Evolutionary conservation across 805 yeast species (phyloP), one percentile per base, ranked within the genome.

Genomic region (Wickerhamiella dianesei): DNA sequence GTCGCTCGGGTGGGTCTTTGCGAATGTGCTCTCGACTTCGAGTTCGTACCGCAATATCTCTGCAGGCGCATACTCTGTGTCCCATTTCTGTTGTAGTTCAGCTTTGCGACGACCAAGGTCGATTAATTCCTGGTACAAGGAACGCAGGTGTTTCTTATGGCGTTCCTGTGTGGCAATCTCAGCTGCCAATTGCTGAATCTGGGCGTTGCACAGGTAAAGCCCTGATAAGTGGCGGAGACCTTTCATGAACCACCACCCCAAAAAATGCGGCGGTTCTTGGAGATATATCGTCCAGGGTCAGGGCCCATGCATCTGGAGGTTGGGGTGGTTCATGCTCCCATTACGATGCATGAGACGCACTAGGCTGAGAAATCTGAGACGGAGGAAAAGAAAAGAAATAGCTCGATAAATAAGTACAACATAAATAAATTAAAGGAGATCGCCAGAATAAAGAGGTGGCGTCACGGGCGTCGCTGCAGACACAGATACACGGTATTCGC

Each of bases 401-500:
- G n/a, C n/a, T n/a, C n/a, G 14, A 9, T 12, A 13, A 39, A 4
- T 19, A 21, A 16, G 25, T 39, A n/a, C 13, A 20, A 3, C 22
- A 16, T 16, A 29, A 42, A 29, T 29, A 42, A 42, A 19, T 25
- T n/a, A 25, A 21, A 37, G 43, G 16, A 44, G 29, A 5, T 21
- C 35, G 4, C 18, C 14, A 41, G 21, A 22, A 16, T n/a, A n/a
- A 8, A 17, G 16, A 12, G 43, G 43, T 22, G 43, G 43, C 19
- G 36, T 29, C 3, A 47, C 51, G 13, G 16, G 18, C 2, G 40
- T 20, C 13, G 48, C 40, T 3, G 42, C 48, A 2, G 53, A 48
- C 4, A 61, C 56, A 3, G 58, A 51, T 2, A 61, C 57, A 9
- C 56, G 50, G 39, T 52, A 37, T 37, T 54, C 56, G 32, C 60